Conservation (phyloP, 164 flowering plant genomes). For the Tetracentron sinense region DNA sequence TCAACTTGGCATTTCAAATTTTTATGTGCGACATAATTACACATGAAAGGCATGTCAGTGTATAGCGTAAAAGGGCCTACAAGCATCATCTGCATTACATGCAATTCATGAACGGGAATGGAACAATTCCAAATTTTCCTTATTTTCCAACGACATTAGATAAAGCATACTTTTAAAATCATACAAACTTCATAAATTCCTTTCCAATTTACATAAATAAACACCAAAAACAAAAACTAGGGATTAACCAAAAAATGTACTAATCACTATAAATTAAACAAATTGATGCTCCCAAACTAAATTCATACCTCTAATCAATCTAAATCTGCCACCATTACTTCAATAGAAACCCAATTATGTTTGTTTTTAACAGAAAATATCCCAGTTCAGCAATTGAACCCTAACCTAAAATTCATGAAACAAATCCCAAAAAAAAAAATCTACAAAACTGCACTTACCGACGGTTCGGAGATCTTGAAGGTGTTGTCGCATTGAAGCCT, state of each 20-base stretch:
- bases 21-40: too few species aligned
- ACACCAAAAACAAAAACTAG: background rate
- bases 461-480: constrained; percentile 72
- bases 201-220: too few species aligned
- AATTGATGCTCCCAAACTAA: background rate
- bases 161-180: too few species aligned
- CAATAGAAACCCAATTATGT: background rate
- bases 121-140: too few species aligned
- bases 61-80: too few species aligned
- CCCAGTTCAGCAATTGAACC: background rate
- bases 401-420: background rate
- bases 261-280: too few species aligned
- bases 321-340: background rate
- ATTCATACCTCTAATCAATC: background rate
- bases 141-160: too few species aligned
- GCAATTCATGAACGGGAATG: too few species aligned
- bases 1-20: too few species aligned
- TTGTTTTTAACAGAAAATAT: too few species aligned
- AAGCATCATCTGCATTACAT: too few species aligned
- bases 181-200: background rate
- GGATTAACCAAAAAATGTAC: background rate
- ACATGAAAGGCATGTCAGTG: too few species aligned
- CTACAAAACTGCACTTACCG: constrained; percentile 34
- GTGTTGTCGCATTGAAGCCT: constrained; percentile 70
- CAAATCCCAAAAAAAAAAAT: background rate